Evolutionary conservation across 1,284 basidiomycete species (phyloP).

Genomic region (Tylopilus sp.): DNA sequence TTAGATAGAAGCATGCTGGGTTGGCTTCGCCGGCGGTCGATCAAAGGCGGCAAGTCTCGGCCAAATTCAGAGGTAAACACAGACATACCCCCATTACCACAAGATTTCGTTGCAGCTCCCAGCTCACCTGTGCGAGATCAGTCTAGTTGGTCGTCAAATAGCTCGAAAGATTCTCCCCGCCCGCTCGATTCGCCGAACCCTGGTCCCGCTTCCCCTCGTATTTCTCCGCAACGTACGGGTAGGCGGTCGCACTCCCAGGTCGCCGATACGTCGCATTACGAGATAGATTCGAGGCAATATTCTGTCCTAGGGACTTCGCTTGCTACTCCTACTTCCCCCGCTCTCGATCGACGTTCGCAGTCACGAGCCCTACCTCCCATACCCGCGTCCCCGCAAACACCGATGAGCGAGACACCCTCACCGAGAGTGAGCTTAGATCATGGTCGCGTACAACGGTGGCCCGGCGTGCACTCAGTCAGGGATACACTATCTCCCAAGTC

Average conservation of each 20-base stretch:
- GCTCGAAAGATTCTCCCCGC: slow-evolving; percentile 25
- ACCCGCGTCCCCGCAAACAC: slow-evolving; percentile 28
- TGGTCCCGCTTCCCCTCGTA: slow-evolving; percentile 7
- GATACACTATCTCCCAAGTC: slow-evolving; percentile 9
- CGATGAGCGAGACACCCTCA: slow-evolving; percentile 12
- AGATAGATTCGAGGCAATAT: slow-evolving; percentile 25
- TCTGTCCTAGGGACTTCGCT: slow-evolving; percentile 26
- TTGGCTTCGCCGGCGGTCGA: slow-evolving; percentile 58
- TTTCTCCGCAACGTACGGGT: slow-evolving; percentile 12
- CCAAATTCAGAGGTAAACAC: slow-evolving; percentile 20
- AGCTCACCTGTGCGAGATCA: slow-evolving; percentile 26
- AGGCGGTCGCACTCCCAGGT: slow-evolving; percentile 17
- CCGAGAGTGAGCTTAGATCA: slow-evolving; percentile 16
- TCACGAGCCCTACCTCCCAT: slow-evolving; percentile 24
- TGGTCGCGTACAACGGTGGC: slow-evolving; percentile 11
- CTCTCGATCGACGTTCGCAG: slow-evolving; percentile 14
- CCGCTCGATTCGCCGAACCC: slow-evolving; percentile 23
- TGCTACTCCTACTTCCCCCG: slow-evolving; percentile 14
- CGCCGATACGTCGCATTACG: slow-evolving; percentile 6
- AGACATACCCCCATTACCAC: slow-evolving; percentile 15
- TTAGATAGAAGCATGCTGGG: slow-evolving; percentile 42
- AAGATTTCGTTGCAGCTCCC: slow-evolving; percentile 12
- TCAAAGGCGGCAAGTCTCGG: slow-evolving; percentile 26
- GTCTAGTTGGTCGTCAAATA: slow-evolving; percentile 21
- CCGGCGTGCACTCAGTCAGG: not conserved